Evolutionary conservation across 2,329 filamentous ascomycete genomes (phyloP).

Genomic region (Ascochyta lentis): DNA sequence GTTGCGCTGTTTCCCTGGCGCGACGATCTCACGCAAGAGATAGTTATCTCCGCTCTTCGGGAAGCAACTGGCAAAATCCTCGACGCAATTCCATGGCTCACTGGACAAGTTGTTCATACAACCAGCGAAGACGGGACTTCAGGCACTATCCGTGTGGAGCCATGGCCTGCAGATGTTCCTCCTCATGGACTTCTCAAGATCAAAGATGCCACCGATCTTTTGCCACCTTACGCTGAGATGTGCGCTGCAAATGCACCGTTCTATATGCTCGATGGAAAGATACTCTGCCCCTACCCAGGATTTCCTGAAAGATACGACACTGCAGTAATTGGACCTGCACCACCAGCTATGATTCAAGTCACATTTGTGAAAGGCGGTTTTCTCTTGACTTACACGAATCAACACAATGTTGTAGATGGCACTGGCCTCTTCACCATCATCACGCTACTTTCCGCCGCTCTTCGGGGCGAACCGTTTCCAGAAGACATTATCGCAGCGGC

Average conservation of each 20-base stretch:
- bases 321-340: slow-evolving; percentile 16
- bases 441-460: slow-evolving; percentile 27
- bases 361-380: slow-evolving; percentile 33
- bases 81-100: slow-evolving; percentile 7
- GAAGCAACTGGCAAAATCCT: slow-evolving; percentile 6
- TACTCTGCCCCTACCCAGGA: slow-evolving; percentile 35
- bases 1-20: slow-evolving; percentile 8
- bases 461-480: slow-evolving; percentile 23
- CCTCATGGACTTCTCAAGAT: slow-evolving; percentile 8
- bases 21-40: slow-evolving; percentile 10
- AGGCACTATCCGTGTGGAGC: slow-evolving; percentile 3
- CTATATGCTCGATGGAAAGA: slow-evolving; percentile 38
- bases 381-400: slow-evolving; percentile 33
- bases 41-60: slow-evolving; percentile 2
- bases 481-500: slow-evolving; percentile 17
- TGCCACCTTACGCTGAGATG: slow-evolving; percentile 6
- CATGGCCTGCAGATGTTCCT: not conserved
- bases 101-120: slow-evolving; percentile 8
- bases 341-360: slow-evolving; percentile 29
- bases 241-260: slow-evolving; percentile 31
- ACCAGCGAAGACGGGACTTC: not conserved
- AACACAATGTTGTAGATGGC: slow-evolving; percentile 44
- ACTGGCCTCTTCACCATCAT: slow-evolving; percentile 34
- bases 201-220: slow-evolving; percentile 10
- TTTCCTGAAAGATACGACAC: slow-evolving; percentile 37